Conservation (phyloP, 1,139 yeast genomes). For the Lizanozyma gosingica region DNA sequence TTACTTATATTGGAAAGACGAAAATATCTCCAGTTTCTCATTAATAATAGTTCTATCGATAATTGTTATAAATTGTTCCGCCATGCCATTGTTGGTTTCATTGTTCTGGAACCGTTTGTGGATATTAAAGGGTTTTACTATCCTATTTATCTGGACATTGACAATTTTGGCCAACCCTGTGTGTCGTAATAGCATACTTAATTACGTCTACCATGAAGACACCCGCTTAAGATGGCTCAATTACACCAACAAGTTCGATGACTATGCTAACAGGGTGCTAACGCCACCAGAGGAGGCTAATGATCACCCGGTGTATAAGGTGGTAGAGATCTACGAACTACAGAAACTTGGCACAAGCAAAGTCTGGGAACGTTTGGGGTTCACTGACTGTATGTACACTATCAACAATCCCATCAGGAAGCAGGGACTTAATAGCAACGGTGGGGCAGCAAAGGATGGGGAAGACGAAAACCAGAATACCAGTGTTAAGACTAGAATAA, state of each 20-base stretch:
- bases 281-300: not conserved
- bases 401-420: slow-evolving; percentile 23
- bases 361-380: slow-evolving; percentile 57
- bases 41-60: slow-evolving; percentile 26
- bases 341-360: slow-evolving; percentile 46
- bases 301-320: slow-evolving; percentile 14
- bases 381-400: slow-evolving; percentile 45
- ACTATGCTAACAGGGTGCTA: slow-evolving; percentile 4
- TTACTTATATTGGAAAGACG: slow-evolving; percentile 60
- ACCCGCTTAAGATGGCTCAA: slow-evolving; percentile 44
- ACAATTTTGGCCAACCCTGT: slow-evolving; percentile 47
- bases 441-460: slow-evolving; percentile 9
- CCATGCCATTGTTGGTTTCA: slow-evolving; percentile 25
- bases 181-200: slow-evolving; percentile 35
- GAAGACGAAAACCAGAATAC: slow-evolving; percentile 10
- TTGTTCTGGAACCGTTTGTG: slow-evolving; percentile 20
- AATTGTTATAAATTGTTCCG: slow-evolving; percentile 20
- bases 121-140: slow-evolving; percentile 24
- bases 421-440: slow-evolving; percentile 8
- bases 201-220: slow-evolving; percentile 47
- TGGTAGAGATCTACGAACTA: slow-evolving; percentile 64
- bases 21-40: slow-evolving; percentile 48
- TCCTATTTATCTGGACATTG: slow-evolving; percentile 43
- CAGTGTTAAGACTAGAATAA: not conserved
- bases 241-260: slow-evolving; percentile 39